These are phyloP conservation scores for Trypanosoma grayi DNA, from an alignment of 208 protist genomes.

Conservation along the genomic window DNA sequence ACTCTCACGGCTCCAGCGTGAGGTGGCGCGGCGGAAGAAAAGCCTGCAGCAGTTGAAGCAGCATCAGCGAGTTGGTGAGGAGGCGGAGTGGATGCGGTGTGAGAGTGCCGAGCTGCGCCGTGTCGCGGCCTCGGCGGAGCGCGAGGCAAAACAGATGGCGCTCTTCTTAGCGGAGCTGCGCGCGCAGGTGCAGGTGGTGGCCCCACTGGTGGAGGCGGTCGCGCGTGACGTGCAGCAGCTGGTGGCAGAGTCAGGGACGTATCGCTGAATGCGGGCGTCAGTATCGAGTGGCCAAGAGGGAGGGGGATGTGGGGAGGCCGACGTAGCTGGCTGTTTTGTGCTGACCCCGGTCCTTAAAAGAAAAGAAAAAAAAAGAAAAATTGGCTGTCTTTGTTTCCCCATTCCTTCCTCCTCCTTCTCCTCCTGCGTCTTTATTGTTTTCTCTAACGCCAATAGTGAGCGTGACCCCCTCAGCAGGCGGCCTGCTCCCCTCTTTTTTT, in stretches of 20 bases:
- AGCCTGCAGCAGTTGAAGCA: slow-evolving; percentile 3
- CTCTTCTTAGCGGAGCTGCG: slow-evolving; percentile 2
- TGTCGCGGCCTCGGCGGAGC: neutral
- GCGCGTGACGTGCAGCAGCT: slow-evolving; percentile 12
- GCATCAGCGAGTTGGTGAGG: neutral
- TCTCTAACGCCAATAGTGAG: too few species aligned
- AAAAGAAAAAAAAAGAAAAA: too few species aligned
- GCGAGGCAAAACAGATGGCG: neutral
- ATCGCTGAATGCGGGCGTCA: neutral
- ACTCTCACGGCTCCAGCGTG: slow-evolving; percentile 3
- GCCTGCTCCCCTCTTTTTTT: slow-evolving; percentile 14
- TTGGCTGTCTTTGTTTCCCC: too few species aligned
- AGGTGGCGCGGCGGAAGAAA: slow-evolving; percentile 1
- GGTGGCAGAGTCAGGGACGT: neutral
- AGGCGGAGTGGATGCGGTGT: slow-evolving; percentile 1
- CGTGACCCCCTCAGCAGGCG: too few species aligned
- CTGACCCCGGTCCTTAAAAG: too few species aligned
- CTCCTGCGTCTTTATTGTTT: too few species aligned
- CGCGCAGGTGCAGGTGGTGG: slow-evolving; percentile 6
- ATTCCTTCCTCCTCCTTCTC: too few species aligned
- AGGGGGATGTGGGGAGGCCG: neutral
- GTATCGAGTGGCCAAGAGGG: neutral
- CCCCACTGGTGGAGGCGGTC: slow-evolving; percentile 9
- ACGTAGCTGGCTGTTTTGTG: too few species aligned
- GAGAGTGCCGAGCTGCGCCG: slow-evolving; percentile 15